Evolutionary conservation across 202 grass and related monocot genomes (phyloP).

Genomic region (Sporobolus alterniflorus): DNA sequence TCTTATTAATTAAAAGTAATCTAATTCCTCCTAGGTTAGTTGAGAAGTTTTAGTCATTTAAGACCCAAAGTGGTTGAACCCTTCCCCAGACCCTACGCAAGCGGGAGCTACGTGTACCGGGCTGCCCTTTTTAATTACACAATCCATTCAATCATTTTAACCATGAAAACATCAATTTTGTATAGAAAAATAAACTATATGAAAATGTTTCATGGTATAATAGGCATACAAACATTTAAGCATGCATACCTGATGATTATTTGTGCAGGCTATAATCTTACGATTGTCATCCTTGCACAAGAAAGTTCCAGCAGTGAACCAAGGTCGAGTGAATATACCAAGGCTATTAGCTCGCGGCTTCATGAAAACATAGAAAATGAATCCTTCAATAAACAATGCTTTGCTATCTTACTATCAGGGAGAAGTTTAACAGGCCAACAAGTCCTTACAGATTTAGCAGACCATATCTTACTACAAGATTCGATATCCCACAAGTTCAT

Average conservation of each 20-base stretch:
- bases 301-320: constrained; percentile 93
- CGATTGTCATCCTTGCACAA: constrained; percentile 94
- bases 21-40: neutral
- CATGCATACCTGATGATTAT: constrained; percentile 80
- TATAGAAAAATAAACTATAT: neutral
- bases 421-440: constrained; percentile 11
- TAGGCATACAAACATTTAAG: neutral
- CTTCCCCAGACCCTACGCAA: no score
- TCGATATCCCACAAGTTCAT: constrained; percentile 90
- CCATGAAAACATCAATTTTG: neutral
- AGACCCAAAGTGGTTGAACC: no score
- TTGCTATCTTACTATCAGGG: constrained; percentile 6
- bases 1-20: neutral
- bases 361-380: constrained; percentile 35
- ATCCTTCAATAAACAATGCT: constrained; percentile 12
- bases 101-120: no score
- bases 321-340: constrained; percentile 71
- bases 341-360: constrained; percentile 85
- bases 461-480: constrained; percentile 77
- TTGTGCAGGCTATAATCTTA: constrained; percentile 87
- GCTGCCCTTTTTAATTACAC: no score
- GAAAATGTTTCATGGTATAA: neutral
- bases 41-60: neutral
- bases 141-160: neutral
- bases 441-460: constrained; percentile 87